These are phyloP conservation scores for Xerocomellus chrysenteron DNA, from an alignment of 768 basidiomycete genomes.

Conservation along the genomic window DNA sequence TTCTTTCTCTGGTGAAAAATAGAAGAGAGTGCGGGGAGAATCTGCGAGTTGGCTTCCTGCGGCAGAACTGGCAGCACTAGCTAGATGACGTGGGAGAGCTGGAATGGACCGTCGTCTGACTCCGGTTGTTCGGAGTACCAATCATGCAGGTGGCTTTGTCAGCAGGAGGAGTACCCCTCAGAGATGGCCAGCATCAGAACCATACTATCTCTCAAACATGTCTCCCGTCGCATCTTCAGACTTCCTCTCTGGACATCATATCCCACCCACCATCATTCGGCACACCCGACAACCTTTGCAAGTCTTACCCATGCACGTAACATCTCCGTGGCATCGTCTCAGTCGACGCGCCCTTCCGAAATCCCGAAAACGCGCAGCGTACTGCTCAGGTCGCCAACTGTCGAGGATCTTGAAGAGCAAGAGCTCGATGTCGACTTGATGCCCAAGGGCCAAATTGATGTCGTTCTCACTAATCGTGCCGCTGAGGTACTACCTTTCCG, in stretches of 20 bases:
- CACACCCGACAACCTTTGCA: neutral
- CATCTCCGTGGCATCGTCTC: constrained; percentile 5
- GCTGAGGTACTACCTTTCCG: constrained; percentile 54
- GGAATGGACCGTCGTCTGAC: constrained; percentile 48
- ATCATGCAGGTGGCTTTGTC: neutral
- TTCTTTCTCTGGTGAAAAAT: constrained; percentile 47
- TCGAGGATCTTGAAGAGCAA: constrained; percentile 53
- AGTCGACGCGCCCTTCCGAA: constrained; percentile 37
- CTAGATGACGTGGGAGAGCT: constrained; percentile 58
- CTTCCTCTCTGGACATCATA: too few relatives aligned
- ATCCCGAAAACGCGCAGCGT: constrained; percentile 48
- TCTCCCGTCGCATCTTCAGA: too few relatives aligned
- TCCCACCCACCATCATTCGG: too few relatives aligned
- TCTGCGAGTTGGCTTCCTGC: constrained; percentile 58
- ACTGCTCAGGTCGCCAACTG: constrained; percentile 50
- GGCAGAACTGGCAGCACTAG: constrained; percentile 38
- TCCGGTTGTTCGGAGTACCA: too few relatives aligned
- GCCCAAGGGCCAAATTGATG: constrained; percentile 48
- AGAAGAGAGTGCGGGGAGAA: constrained; percentile 41
- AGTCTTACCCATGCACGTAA: neutral
- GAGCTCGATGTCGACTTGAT: constrained; percentile 65
- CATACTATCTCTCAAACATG: too few relatives aligned
- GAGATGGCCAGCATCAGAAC: neutral
- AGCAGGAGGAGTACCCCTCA: neutral
- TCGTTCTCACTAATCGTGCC: constrained; percentile 70